Conservation (phyloP, 306 rosid genomes). For the Myrica gale region DNA sequence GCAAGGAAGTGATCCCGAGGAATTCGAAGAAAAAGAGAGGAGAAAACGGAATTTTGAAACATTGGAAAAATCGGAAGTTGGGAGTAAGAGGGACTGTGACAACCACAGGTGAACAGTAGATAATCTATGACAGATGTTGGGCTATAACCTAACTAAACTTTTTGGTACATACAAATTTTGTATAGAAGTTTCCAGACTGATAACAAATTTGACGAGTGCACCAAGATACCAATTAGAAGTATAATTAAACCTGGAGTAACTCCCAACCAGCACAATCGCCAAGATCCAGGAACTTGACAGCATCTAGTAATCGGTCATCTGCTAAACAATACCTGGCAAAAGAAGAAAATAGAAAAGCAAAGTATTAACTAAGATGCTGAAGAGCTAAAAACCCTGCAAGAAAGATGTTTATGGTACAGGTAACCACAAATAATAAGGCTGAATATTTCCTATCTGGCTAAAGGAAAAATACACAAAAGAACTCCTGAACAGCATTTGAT, state of each 20-base stretch:
- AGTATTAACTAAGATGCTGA: not conserved
- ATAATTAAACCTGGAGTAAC: slow-evolving; percentile 70
- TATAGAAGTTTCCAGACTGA: not conserved
- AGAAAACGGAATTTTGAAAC: not conserved
- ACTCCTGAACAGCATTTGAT: too few relatives aligned
- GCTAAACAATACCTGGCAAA: slow-evolving; percentile 72
- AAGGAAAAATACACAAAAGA: not conserved
- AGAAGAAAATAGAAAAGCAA: slow-evolving; percentile 7
- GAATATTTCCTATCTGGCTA: not conserved
- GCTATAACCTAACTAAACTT: not conserved
- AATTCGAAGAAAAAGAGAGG: not conserved
- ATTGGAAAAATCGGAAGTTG: not conserved
- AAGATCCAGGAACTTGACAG: slow-evolving; percentile 73
- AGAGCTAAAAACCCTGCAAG: not conserved
- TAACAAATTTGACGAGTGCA: not conserved
- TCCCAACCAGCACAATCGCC: slow-evolving; percentile 94
- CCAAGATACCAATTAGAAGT: not conserved
- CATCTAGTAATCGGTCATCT: slow-evolving; percentile 64
- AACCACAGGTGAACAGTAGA: not conserved
- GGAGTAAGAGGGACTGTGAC: too few relatives aligned
- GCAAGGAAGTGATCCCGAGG: not conserved
- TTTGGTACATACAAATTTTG: not conserved
- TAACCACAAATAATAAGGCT: not conserved
- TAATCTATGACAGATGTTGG: not conserved
- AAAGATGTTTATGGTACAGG: not conserved